Conservation (phyloP, 345 rosid species). For the Jatropha curcas region DNA sequence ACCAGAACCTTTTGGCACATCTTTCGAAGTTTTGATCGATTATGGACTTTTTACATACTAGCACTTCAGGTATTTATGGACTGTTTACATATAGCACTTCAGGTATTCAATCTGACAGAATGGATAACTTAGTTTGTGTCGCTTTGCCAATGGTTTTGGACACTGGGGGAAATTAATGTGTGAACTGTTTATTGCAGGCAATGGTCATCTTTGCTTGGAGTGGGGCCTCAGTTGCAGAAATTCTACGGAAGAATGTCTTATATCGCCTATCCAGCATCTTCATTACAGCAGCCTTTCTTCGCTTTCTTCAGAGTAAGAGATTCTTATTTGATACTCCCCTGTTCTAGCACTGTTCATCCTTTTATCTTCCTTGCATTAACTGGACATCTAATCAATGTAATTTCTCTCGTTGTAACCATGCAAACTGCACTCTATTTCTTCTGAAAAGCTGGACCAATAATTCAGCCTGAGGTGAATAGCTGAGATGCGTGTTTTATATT, state of each 20-base stretch:
- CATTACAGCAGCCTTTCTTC: slow-evolving; percentile 92
- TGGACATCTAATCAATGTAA: background rate
- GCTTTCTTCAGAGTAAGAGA: slow-evolving; percentile 76
- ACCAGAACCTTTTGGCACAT: slow-evolving; percentile 95
- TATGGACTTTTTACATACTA: slow-evolving; percentile 90
- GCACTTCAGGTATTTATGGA: slow-evolving; percentile 95
- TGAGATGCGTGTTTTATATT: background rate
- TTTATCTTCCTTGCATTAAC: background rate
- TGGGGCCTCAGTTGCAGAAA: slow-evolving; percentile 52
- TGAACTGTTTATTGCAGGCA: slow-evolving; percentile 51
- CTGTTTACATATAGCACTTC: slow-evolving; percentile 84
- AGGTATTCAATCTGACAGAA: slow-evolving; percentile 46
- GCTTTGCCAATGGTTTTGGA: slow-evolving; percentile 9
- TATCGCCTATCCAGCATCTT: slow-evolving; percentile 81
- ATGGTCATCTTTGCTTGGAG: slow-evolving; percentile 82
- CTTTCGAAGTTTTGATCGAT: slow-evolving; percentile 87
- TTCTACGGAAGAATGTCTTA: slow-evolving; percentile 60
- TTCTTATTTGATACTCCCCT: slow-evolving; percentile 11
- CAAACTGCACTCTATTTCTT: background rate
- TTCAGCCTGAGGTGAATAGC: background rate
- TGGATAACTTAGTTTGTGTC: background rate
- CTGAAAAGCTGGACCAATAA: background rate
- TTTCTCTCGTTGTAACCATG: background rate
- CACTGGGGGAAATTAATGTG: slow-evolving; percentile 5
- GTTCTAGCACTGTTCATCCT: background rate